A percentile compares a stretch with the other conserved stretches of the same genome.
These are phyloP conservation scores for Lepraria neglecta DNA, from an alignment of 495 filamentous ascomycete genomes.

Conservation along the genomic window DNA sequence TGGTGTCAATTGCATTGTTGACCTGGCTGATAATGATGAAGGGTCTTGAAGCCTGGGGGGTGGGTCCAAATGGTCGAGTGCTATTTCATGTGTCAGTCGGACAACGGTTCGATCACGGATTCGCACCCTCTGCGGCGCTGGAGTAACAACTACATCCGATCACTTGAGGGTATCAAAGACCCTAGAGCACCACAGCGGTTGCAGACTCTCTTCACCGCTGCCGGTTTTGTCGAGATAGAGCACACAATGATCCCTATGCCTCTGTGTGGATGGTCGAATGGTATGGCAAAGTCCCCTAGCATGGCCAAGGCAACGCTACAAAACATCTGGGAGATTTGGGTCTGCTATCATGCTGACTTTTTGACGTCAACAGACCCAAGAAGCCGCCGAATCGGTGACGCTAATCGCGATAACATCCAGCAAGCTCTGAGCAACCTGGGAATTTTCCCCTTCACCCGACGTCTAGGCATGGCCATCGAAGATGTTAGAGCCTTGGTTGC, in stretches of 20 bases:
- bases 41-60: conserved; percentile 60
- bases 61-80: conserved; percentile 92
- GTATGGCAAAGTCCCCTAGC: conserved; percentile 39
- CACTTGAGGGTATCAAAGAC: conserved; percentile 63
- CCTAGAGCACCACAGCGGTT: conserved; percentile 61
- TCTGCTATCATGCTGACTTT: conserved; percentile 4
- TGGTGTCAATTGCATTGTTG: background rate
- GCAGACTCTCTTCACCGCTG: conserved; percentile 53
- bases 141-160: conserved; percentile 62
- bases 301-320: background rate
- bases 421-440: conserved; percentile 55
- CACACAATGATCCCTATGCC: conserved; percentile 63
- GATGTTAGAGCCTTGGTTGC: conserved; percentile 60
- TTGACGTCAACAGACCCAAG: conserved; percentile 44
- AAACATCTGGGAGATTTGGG: background rate
- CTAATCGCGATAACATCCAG: conserved; percentile 55
- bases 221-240: conserved; percentile 71
- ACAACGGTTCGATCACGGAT: conserved; percentile 74
- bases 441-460: conserved; percentile 55
- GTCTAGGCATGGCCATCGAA: conserved; percentile 53
- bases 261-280: conserved; percentile 66
- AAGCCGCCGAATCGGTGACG: conserved; percentile 54
- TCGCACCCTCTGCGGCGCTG: conserved; percentile 65
- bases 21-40: conserved; percentile 23
- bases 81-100: conserved; percentile 82